A percentile compares a stretch with the other conserved stretches of the same genome.
These are phyloP conservation scores for Melocanna baccifera DNA, from an alignment of 176 grass and related monocot species.

Conservation along the genomic window DNA sequence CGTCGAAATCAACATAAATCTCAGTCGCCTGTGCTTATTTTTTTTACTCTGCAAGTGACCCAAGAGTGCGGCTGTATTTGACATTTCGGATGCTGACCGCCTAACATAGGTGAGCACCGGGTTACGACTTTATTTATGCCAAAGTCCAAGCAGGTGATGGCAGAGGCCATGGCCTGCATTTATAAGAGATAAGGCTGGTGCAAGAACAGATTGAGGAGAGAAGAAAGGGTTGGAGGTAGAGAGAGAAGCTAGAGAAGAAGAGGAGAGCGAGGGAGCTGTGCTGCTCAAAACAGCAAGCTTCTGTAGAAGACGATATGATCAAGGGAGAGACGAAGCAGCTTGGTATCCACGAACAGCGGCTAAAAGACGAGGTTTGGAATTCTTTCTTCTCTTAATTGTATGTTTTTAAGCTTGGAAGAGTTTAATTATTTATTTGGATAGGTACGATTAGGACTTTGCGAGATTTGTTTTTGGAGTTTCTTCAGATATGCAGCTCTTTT, in stretches of 20 bases:
- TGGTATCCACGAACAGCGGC: slow-evolving; percentile 11
- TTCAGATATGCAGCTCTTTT: background rate
- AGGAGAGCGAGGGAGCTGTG: background rate
- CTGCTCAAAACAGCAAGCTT: slow-evolving; percentile 12
- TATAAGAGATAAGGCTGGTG: slow-evolving; percentile 36
- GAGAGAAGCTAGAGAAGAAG: slow-evolving; percentile 15
- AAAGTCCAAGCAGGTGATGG: slow-evolving; percentile 49
- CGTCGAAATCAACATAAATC: slow-evolving; percentile 65
- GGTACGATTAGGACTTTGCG: background rate
- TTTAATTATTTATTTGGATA: slow-evolving; percentile 3
- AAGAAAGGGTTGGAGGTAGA: slow-evolving; percentile 1
- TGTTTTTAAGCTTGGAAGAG: slow-evolving; percentile 4
- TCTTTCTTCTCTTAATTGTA: background rate
- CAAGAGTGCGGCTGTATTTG: slow-evolving; percentile 55
- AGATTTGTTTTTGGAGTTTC: background rate
- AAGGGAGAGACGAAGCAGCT: slow-evolving; percentile 32
- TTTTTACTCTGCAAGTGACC: slow-evolving; percentile 36
- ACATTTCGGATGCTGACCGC: slow-evolving; percentile 60
- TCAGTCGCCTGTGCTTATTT: slow-evolving; percentile 18
- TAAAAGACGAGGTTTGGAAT: slow-evolving; percentile 32
- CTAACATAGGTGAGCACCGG: slow-evolving; percentile 55
- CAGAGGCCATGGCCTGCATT: slow-evolving; percentile 33
- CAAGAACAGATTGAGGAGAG: background rate
- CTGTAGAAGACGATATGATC: slow-evolving; percentile 29
- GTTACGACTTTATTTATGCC: slow-evolving; percentile 47